Evolutionary conservation across 768 basidiomycete genomes (phyloP).

Genomic region (Melanogaster broomeanus): DNA sequence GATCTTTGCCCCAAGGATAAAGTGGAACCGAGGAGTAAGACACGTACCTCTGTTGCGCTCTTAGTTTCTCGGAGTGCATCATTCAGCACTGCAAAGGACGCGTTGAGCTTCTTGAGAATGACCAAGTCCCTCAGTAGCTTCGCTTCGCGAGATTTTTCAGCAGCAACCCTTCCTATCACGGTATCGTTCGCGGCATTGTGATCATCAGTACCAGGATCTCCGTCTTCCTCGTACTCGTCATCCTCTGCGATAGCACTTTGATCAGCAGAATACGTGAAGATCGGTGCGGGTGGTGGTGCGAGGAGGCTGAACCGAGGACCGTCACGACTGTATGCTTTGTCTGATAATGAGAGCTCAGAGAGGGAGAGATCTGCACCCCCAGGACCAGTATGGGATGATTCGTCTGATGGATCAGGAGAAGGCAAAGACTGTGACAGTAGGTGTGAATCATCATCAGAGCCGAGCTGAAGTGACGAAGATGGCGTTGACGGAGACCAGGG

Average conservation of each 20-base stretch:
- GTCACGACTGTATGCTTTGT: slow-evolving; percentile 31
- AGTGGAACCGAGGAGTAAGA: background rate
- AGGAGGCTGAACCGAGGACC: slow-evolving; percentile 35
- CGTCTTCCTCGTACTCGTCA: slow-evolving; percentile 21
- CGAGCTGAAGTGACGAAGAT: slow-evolving; percentile 27
- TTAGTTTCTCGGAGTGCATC: slow-evolving; percentile 65
- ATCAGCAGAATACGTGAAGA: slow-evolving; percentile 16
- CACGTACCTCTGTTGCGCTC: slow-evolving; percentile 68
- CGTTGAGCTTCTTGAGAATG: slow-evolving; percentile 71
- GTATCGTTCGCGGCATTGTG: slow-evolving; percentile 23
- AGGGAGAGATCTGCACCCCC: slow-evolving; percentile 55
- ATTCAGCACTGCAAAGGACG: slow-evolving; percentile 66
- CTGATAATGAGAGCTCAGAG: slow-evolving; percentile 53
- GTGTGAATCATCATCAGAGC: slow-evolving; percentile 32
- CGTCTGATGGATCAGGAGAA: slow-evolving; percentile 31
- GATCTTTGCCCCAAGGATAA: background rate
- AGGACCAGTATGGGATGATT: slow-evolving; percentile 39
- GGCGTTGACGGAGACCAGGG: slow-evolving; percentile 33
- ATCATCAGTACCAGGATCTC: slow-evolving; percentile 5
- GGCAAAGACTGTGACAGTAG: slow-evolving; percentile 51
- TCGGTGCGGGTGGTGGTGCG: slow-evolving; percentile 24
- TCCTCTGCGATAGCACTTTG: slow-evolving; percentile 27
- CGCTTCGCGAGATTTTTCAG: slow-evolving; percentile 56
- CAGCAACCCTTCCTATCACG: slow-evolving; percentile 22
- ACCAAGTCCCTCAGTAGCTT: slow-evolving; percentile 75